Conservation (phyloP, 768 basidiomycete genomes). For the Psilocybe sp. region DNA sequence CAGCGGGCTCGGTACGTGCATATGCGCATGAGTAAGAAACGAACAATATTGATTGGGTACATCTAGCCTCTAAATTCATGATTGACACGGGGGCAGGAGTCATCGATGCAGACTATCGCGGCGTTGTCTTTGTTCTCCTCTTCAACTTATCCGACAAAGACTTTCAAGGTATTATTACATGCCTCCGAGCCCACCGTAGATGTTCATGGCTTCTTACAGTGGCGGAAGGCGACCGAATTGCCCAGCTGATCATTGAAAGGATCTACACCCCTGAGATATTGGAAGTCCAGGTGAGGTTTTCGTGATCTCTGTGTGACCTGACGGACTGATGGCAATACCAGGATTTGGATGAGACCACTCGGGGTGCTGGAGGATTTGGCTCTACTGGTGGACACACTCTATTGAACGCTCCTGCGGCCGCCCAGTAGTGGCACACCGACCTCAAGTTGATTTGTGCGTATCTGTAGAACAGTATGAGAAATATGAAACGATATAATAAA, state of each 20-base stretch:
- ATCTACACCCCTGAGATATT: slow-evolving; percentile 83
- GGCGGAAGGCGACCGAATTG: slow-evolving; percentile 90
- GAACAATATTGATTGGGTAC: neutral
- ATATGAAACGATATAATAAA: too few species aligned
- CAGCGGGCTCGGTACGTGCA: slow-evolving; percentile 81
- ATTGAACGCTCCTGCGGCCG: slow-evolving; percentile 25
- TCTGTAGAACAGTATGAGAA: neutral
- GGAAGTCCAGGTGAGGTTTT: slow-evolving; percentile 73
- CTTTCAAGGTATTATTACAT: slow-evolving; percentile 61
- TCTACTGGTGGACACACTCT: slow-evolving; percentile 85
- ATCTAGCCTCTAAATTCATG: slow-evolving; percentile 90
- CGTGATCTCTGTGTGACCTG: slow-evolving; percentile 5
- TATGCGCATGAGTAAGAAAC: neutral
- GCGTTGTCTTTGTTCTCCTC: slow-evolving; percentile 84
- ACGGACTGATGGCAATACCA: slow-evolving; percentile 24
- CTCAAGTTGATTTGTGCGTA: neutral
- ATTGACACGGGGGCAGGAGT: slow-evolving; percentile 98
- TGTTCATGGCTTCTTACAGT: slow-evolving; percentile 44
- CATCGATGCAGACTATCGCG: slow-evolving; percentile 95
- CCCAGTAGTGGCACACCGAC: slow-evolving; percentile 1
- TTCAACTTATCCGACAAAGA: slow-evolving; percentile 92
- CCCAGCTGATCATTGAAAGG: slow-evolving; percentile 90
- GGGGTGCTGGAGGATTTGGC: slow-evolving; percentile 88
- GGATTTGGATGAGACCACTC: slow-evolving; percentile 82
- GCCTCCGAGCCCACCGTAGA: neutral